These are phyloP conservation scores for Hippophae rhamnoides DNA, from an alignment of 306 rosid genomes.

Conservation along the genomic window DNA sequence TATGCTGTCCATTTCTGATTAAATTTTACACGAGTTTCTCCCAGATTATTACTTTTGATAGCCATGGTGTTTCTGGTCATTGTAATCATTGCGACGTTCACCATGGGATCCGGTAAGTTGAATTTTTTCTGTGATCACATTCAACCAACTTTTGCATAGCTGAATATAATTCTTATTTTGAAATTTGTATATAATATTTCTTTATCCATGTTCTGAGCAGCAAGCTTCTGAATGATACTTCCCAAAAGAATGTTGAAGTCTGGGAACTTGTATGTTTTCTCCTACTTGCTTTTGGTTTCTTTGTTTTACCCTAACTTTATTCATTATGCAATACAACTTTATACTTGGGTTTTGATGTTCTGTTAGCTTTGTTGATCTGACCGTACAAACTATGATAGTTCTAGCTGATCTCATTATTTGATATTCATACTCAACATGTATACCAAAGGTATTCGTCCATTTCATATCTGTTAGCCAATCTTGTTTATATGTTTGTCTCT, in stretches of 20 bases:
- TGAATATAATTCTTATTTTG: neutral
- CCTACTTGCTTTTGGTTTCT: neutral
- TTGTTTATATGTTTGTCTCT: constrained; percentile 2
- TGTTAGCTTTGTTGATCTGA: neutral
- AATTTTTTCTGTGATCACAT: neutral
- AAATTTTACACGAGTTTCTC: constrained; percentile 13
- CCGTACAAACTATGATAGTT: neutral
- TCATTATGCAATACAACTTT: neutral
- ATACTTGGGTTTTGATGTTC: neutral
- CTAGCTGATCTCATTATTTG: no score
- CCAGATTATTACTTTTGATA: constrained; percentile 81
- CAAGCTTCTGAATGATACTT: constrained; percentile 32
- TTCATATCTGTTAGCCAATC: neutral
- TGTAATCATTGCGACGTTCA: constrained; percentile 82
- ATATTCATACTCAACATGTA: neutral
- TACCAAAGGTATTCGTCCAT: no score
- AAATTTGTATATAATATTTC: constrained; percentile 2
- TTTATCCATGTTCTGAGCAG: constrained; percentile 31
- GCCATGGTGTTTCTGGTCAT: constrained; percentile 83
- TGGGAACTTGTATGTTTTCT: constrained; percentile 82
- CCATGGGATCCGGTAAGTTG: constrained; percentile 46
- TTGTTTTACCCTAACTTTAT: neutral
- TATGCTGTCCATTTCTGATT: neutral
- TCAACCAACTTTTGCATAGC: no score
- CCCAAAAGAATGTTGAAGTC: constrained; percentile 45